Conservation (phyloP, 768 basidiomycete genomes). For the Leccinellum luteum region DNA sequence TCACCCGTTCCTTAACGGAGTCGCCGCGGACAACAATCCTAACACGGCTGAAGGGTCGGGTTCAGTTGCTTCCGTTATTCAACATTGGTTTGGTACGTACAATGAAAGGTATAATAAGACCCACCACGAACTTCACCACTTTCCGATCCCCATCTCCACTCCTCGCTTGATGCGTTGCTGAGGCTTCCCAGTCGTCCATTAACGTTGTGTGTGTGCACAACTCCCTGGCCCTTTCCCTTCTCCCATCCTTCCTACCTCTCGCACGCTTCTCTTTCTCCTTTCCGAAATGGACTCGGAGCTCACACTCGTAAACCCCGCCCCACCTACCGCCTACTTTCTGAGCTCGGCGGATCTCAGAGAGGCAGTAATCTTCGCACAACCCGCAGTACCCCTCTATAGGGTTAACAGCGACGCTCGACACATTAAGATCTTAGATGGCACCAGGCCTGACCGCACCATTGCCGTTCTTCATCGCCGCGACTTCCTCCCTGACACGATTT, state of each 20-base stretch:
- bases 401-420: conserved; percentile 20
- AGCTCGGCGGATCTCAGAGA: conserved; percentile 20
- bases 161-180: background rate
- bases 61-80: background rate
- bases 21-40: background rate
- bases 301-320: conserved; percentile 25
- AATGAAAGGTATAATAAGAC: background rate
- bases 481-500: conserved; percentile 26
- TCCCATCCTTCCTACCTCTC: background rate
- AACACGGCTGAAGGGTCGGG: background rate
- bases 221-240: background rate
- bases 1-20: background rate
- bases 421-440: conserved; percentile 15
- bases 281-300: conserved; percentile 26
- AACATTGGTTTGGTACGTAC: conserved; percentile 4
- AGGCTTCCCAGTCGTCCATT: background rate
- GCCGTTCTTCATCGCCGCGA: conserved; percentile 28
- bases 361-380: conserved; percentile 16
- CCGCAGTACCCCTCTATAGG: conserved; percentile 24
- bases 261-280: background rate
- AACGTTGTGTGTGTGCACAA: background rate
- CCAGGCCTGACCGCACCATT: conserved; percentile 10
- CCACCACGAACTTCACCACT: background rate
- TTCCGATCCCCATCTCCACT: background rate
- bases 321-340: conserved; percentile 29